Base-by-base conservation (phyloP, 2,329 filamentous ascomycete species). In the Thielaviopsis populi region DNA sequence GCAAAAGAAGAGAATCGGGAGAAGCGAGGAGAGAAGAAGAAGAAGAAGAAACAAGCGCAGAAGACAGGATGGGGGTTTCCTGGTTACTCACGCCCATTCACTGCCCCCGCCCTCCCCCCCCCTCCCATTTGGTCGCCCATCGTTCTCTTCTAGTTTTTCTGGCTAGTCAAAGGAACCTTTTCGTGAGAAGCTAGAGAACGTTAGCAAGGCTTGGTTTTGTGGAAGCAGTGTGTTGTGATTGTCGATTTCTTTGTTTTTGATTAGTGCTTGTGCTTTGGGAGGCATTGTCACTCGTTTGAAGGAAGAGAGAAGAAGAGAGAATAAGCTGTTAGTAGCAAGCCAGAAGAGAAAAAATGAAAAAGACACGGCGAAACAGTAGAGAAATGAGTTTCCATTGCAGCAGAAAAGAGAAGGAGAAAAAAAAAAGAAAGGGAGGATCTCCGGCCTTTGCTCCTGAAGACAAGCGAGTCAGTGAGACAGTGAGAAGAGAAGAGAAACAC, bases 331-430 rank as follows among this genome's bases (percentile, higher is more conserved):
- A 24, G 27, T 24, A 37, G 50, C 54, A 5, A 33, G 37, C 15
- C 60, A n/a, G 19, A 27, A 58, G 46, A n/a, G 11, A 22, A 19
- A 5, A 62, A 30, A 50, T 59, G 17, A 5, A 62, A 30, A 50
- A 62, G 17, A 58, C 11, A 41, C 27, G 54, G 37, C 17, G 30
- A 30, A 61, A 63, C 24, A 56, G 53, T 56, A 30, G n/a, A 56
- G 27, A 56, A 33, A 56, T 56, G 24, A 56, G 30, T 56, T 56
- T 56, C 53, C 53, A 56, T 56, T 56, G 53, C 53, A 54, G 30
- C n/a, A 43, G 33, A 37, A 53, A 40, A 42, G 50, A 56, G n/a
- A 56, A 62, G 24, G n/a, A 42, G 56, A 24, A 62, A 10, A 56
- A 22, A 54, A 22, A 41, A 27, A 13, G 33, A 63, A 37, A 33